These are phyloP conservation scores for Quercus tomentella DNA, from an alignment of 331 rosid species.

Conservation along the genomic window DNA sequence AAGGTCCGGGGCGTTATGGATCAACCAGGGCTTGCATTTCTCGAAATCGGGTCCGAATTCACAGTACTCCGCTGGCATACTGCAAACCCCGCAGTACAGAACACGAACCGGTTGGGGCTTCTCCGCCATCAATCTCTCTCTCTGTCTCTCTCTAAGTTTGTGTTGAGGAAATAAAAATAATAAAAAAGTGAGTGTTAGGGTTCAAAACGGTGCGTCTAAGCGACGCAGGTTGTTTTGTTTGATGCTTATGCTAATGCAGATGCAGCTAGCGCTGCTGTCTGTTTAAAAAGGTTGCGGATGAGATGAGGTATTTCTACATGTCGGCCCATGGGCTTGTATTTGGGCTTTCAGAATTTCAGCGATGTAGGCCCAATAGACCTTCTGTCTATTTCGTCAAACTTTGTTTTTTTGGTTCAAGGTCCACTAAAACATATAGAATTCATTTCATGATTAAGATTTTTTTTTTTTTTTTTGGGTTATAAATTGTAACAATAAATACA, in stretches of 20 bases:
- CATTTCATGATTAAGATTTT: no score
- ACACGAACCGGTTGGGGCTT: slow-evolving; percentile 83
- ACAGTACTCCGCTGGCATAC: slow-evolving; percentile 79
- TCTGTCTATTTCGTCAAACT: no score
- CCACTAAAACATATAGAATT: no score
- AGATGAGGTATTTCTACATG: neutral
- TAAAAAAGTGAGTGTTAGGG: neutral
- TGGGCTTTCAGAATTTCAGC: neutral
- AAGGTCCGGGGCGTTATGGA: slow-evolving; percentile 70
- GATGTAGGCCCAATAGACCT: no score
- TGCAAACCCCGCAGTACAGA: slow-evolving; percentile 63
- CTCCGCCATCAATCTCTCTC: slow-evolving; percentile 57
- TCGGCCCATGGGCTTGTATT: neutral
- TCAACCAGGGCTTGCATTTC: slow-evolving; percentile 96
- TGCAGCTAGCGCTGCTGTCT: neutral
- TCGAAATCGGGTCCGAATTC: slow-evolving; percentile 94
- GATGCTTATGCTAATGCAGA: neutral
- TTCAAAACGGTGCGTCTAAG: slow-evolving; percentile 22
- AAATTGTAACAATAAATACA: no score
- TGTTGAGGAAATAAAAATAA: no score
- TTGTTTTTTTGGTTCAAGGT: no score
- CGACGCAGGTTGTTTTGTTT: neutral
- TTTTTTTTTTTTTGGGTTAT: no score
- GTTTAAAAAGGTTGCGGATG: neutral
- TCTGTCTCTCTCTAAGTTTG: neutral